Conservation (phyloP, 345 rosid genomes). For the Brassica cretica region DNA sequence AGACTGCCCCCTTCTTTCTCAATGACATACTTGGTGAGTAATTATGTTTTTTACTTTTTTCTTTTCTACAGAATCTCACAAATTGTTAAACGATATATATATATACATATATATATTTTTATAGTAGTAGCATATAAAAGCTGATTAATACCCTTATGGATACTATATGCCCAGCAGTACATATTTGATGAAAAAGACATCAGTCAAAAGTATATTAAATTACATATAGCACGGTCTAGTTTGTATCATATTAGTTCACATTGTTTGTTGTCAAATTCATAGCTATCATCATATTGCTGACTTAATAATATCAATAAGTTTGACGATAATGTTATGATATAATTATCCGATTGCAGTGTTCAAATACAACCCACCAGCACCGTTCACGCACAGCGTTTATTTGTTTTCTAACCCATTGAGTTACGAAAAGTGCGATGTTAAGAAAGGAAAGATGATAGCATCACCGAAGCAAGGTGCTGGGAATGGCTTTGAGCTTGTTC, state of each 20-base stretch:
- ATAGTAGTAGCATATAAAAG: background rate
- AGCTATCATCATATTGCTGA: background rate
- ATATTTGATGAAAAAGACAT: background rate
- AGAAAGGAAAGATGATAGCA: slow-evolving; percentile 53
- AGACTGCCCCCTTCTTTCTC: slow-evolving; percentile 56
- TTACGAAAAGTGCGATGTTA: slow-evolving; percentile 53
- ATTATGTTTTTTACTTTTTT: background rate
- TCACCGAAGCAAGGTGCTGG: slow-evolving; percentile 55
- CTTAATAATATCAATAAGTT: background rate
- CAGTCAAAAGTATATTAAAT: background rate
- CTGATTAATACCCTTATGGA: background rate
- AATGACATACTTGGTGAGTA: slow-evolving; percentile 67
- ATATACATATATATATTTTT: background rate
- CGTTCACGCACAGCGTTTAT: slow-evolving; percentile 63
- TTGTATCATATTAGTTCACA: background rate
- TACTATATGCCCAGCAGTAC: background rate
- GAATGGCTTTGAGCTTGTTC: slow-evolving; percentile 59
- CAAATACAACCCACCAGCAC: slow-evolving; percentile 64
- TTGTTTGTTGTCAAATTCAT: background rate
- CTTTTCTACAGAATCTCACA: background rate
- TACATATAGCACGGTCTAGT: background rate
- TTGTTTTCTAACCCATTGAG: slow-evolving; percentile 51
- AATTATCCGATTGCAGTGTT: slow-evolving; percentile 53
- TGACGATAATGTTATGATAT: background rate
- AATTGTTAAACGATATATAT: background rate